phyloP scores from a whole-genome alignment of 2,329 filamentous ascomycete genomes.

The Talaromyces verruculosus region DNA sequence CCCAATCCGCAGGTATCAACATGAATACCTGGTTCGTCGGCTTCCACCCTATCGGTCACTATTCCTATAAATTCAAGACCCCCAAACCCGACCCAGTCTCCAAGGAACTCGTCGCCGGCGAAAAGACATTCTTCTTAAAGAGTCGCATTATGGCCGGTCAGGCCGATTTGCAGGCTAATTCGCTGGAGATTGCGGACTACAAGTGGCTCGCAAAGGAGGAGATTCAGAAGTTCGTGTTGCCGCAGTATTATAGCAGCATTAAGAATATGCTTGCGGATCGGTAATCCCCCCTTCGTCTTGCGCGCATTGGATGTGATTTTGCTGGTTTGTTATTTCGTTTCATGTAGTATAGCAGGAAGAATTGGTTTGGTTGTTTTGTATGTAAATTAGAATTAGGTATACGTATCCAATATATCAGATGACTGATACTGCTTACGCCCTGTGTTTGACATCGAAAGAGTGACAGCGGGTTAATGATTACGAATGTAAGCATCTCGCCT shows the following conservation, averaged over 20 bases:
- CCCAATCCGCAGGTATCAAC: constrained; percentile 77
- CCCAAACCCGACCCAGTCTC: constrained; percentile 45
- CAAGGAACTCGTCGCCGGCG: constrained; percentile 54
- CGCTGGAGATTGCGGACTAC: constrained; percentile 74
- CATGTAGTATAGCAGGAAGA: constrained; percentile 20
- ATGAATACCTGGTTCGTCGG: constrained; percentile 99
- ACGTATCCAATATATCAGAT: constrained; percentile 1
- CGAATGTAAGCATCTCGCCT: not conserved
- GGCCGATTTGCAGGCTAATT: constrained; percentile 72
- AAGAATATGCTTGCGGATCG: constrained; percentile 81
- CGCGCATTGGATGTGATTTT: not conserved
- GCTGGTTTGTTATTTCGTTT: not conserved
- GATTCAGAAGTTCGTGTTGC: constrained; percentile 65
- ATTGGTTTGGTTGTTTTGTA: constrained; percentile 1
- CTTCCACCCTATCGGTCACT: constrained; percentile 81
- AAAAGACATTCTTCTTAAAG: constrained; percentile 96
- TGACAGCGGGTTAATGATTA: too few species aligned
- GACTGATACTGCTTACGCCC: not conserved
- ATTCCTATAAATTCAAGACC: constrained; percentile 59
- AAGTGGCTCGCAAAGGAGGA: constrained; percentile 92
- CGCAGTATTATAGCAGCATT: constrained; percentile 71
- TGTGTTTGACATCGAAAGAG: not conserved
- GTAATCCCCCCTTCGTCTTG: constrained; percentile 44
- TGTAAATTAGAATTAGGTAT: constrained; percentile 17
- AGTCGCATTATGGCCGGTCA: constrained; percentile 96